Percentiles rank a stretch among this genome's conserved stretches.
phyloP scores from a whole-genome alignment of 2,329 filamentous ascomycete species.

The Grosmannia serpens region DNA sequence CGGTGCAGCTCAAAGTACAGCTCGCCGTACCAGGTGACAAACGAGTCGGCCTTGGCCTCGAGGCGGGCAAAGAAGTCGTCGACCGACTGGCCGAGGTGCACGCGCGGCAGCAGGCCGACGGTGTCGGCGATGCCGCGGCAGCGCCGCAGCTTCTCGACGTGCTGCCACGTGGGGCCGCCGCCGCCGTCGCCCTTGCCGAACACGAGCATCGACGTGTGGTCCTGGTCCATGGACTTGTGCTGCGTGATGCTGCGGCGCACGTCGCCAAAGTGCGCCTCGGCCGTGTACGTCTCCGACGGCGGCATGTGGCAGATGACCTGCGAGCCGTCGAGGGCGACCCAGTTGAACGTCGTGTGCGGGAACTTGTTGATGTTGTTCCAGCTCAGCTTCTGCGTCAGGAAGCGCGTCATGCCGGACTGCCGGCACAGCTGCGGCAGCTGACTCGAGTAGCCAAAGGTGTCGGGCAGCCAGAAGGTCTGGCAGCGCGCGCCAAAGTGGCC shows the following conservation, averaged over 20 bases:
- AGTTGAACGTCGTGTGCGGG: slow-evolving; percentile 97
- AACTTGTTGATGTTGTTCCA: slow-evolving; percentile 99
- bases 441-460: slow-evolving; percentile 94
- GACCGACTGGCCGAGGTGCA: slow-evolving; percentile 80
- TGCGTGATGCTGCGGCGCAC: slow-evolving; percentile 79
- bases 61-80: slow-evolving; percentile 88
- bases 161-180: slow-evolving; percentile 86
- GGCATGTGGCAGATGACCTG: slow-evolving; percentile 98
- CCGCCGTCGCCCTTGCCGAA: slow-evolving; percentile 97
- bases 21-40: slow-evolving; percentile 96
- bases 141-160: slow-evolving; percentile 86
- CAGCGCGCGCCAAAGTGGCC: slow-evolving; percentile 81
- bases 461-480: slow-evolving; percentile 92
- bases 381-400: slow-evolving; percentile 96
- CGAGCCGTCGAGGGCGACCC: slow-evolving; percentile 89
- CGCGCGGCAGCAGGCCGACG: slow-evolving; percentile 67
- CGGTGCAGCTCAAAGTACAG: slow-evolving; percentile 96
- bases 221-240: slow-evolving; percentile 93
- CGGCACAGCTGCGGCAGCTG: slow-evolving; percentile 91
- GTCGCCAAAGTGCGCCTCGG: slow-evolving; percentile 89
- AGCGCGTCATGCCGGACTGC: slow-evolving; percentile 88
- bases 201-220: slow-evolving; percentile 78
- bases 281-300: slow-evolving; percentile 89
- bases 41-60: slow-evolving; percentile 64
- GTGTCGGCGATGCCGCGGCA: slow-evolving; percentile 88